These are phyloP conservation scores for Salix caprea DNA, from an alignment of 345 rosid species.

Conservation along the genomic window DNA sequence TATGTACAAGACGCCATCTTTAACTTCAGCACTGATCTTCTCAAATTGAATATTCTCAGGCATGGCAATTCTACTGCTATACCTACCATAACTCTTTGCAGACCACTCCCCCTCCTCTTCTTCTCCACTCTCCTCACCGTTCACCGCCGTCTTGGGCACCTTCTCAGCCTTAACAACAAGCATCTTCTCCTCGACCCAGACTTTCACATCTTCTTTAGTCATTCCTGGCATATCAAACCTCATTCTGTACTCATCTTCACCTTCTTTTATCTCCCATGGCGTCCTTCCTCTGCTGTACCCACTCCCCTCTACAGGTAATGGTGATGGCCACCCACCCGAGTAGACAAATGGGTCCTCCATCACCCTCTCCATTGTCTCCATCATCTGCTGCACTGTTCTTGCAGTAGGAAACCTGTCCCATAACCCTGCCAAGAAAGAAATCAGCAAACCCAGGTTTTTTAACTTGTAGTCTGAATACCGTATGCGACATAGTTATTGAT, in stretches of 20 bases:
- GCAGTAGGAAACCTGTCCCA: constrained; percentile 48
- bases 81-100: constrained; percentile 51
- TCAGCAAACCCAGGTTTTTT: neutral
- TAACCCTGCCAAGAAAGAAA: constrained; percentile 6
- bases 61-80: constrained; percentile 51
- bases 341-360: constrained; percentile 45
- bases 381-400: constrained; percentile 60
- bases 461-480: neutral
- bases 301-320: constrained; percentile 13
- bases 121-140: neutral
- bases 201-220: constrained; percentile 58
- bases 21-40: constrained; percentile 61
- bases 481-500: neutral
- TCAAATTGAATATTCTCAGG: constrained; percentile 57
- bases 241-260: constrained; percentile 46
- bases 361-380: constrained; percentile 63
- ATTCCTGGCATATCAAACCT: constrained; percentile 77
- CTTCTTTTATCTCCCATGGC: constrained; percentile 66
- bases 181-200: constrained; percentile 63
- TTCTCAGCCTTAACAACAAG: constrained; percentile 56
- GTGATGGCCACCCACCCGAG: constrained; percentile 31
- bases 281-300: constrained; percentile 51
- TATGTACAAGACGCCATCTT: constrained; percentile 55
- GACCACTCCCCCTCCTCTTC: constrained; percentile 50
- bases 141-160: constrained; percentile 14